Percentiles rank a stretch among this genome's conserved stretches.
Conservation (phyloP, 805 yeast genomes). For the Torulaspora microellipsoides region DNA sequence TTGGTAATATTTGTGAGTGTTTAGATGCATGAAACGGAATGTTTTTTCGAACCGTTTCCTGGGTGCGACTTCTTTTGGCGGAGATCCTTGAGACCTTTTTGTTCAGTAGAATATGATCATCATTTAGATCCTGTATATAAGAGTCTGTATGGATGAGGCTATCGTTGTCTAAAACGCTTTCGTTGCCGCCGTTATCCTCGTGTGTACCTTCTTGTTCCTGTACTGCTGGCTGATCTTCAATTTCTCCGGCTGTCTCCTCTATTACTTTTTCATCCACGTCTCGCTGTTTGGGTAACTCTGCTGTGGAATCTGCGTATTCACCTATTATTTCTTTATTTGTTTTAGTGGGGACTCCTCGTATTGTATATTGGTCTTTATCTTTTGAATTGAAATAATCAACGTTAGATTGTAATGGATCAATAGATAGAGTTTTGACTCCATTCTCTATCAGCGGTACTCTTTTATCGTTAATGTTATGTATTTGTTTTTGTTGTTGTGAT, state of each 20-base stretch:
- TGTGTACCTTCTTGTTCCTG: neutral
- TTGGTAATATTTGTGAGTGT: conserved; percentile 35
- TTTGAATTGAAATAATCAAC: conserved; percentile 4
- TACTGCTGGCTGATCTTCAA: too few species aligned
- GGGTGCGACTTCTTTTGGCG: conserved; percentile 17
- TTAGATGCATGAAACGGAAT: conserved; percentile 35
- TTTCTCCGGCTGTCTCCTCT: too few species aligned
- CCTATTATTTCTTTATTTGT: too few species aligned
- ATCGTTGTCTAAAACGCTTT: conserved; percentile 11
- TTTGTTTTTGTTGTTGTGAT: conserved; percentile 7
- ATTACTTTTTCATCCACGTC: too few species aligned
- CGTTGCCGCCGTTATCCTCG: neutral
- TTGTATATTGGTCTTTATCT: neutral
- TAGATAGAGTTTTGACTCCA: neutral
- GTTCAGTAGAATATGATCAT: conserved; percentile 35
- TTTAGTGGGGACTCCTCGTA: too few species aligned
- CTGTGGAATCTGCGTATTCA: too few species aligned
- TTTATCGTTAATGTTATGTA: neutral
- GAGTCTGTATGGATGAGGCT: conserved; percentile 31
- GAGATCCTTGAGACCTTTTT: conserved; percentile 26
- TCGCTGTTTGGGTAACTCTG: too few species aligned
- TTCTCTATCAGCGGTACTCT: neutral
- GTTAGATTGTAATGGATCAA: neutral
- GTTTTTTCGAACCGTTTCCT: conserved; percentile 23
- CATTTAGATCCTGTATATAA: conserved; percentile 34